Percentiles rank a stretch among this genome's conserved stretches.
phyloP scores from a whole-genome alignment of 768 basidiomycete genomes.

The Phaeotremella skinneri region DNA sequence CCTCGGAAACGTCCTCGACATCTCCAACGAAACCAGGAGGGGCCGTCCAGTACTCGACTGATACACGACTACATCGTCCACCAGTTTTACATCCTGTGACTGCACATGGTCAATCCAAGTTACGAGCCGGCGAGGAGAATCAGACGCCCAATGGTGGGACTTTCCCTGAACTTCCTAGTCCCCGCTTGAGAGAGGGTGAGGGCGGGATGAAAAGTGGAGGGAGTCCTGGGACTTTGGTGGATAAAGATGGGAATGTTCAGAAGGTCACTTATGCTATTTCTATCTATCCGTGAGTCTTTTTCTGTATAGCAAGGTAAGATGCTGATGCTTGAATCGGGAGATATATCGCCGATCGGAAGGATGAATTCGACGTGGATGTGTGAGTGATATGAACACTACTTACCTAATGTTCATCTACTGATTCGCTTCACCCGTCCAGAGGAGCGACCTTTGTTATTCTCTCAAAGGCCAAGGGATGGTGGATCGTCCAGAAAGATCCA shows the following conservation, averaged over 20 bases:
- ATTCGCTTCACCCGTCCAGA: conserved; percentile 53
- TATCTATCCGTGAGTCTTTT: conserved; percentile 71
- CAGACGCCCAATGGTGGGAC: conserved; percentile 28
- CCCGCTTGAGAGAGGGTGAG: conserved; percentile 36
- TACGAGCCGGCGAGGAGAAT: conserved; percentile 28
- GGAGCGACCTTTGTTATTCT: conserved; percentile 92
- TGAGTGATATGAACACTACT: conserved; percentile 54
- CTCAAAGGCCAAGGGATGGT: conserved; percentile 96
- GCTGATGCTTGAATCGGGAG: conserved; percentile 14
- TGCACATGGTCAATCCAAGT: conserved; percentile 28
- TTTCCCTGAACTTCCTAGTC: conserved; percentile 50
- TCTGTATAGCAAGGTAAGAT: background rate
- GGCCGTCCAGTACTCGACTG: conserved; percentile 13
- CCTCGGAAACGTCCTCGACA: conserved; percentile 19
- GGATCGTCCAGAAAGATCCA: conserved; percentile 95
- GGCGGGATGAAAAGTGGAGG: conserved; percentile 11
- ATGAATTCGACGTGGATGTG: conserved; percentile 97
- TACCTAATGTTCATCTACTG: background rate
- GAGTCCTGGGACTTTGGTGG: conserved; percentile 48
- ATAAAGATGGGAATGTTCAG: conserved; percentile 50
- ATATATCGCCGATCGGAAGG: conserved; percentile 96
- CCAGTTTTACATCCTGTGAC: conserved; percentile 49
- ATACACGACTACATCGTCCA: conserved; percentile 49
- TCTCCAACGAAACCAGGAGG: conserved; percentile 29
- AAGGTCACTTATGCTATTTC: conserved; percentile 88